phyloP scores from a whole-genome alignment of 768 basidiomycete species.

The Termitomyces sp. region DNA sequence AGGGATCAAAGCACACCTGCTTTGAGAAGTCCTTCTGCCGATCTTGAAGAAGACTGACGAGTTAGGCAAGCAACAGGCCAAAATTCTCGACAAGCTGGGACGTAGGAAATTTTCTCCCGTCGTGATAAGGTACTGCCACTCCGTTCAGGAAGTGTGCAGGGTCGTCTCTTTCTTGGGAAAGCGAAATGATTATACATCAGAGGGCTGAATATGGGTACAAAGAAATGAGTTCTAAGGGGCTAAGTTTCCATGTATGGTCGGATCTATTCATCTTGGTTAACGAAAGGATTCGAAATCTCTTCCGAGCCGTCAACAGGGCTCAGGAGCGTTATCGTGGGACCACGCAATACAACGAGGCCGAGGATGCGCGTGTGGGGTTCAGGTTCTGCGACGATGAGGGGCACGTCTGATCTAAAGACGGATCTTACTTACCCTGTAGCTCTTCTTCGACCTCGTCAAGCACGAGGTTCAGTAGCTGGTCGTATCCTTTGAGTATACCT shows the following conservation, averaged over 20 bases:
- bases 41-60: too few species aligned
- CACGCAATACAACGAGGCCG: constrained; percentile 87
- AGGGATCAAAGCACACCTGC: too few species aligned
- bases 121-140: too few species aligned
- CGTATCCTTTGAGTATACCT: constrained; percentile 92
- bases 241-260: background rate
- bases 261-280: constrained; percentile 54
- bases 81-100: too few species aligned
- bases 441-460: constrained; percentile 94
- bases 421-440: constrained; percentile 56
- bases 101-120: too few species aligned
- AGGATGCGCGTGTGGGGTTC: constrained; percentile 61
- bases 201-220: background rate
- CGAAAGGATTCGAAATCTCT: constrained; percentile 90
- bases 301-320: constrained; percentile 95
- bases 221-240: background rate
- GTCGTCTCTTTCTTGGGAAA: too few species aligned
- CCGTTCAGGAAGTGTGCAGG: too few species aligned
- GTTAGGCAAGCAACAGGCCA: too few species aligned
- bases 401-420: constrained; percentile 10
- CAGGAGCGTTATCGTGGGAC: constrained; percentile 90
- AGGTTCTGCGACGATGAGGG: constrained; percentile 40
- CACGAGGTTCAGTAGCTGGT: constrained; percentile 95
- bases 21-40: too few species aligned
- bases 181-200: too few species aligned